phyloP scores from a whole-genome alignment of 1,284 basidiomycete genomes.

The Thelephora terrestris region DNA sequence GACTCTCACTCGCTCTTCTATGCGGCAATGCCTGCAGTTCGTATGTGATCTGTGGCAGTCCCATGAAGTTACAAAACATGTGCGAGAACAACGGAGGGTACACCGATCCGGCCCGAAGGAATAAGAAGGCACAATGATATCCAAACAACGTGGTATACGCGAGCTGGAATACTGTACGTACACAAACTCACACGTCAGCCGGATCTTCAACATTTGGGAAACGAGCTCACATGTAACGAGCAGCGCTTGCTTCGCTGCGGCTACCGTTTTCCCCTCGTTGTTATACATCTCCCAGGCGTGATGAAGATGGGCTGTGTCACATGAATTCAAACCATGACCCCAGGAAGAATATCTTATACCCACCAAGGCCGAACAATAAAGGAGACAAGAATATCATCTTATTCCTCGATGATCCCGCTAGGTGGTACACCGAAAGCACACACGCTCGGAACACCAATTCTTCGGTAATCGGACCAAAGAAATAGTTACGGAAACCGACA shows the following conservation, averaged over 20 bases:
- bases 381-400: conserved; percentile 76
- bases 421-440: conserved; percentile 63
- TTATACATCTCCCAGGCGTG: conserved; percentile 83
- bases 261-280: conserved; percentile 49
- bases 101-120: conserved; percentile 67
- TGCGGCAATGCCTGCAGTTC: conserved; percentile 25
- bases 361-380: conserved; percentile 82
- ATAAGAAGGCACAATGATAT: conserved; percentile 80
- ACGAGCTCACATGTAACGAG: conserved; percentile 45
- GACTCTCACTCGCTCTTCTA: conserved; percentile 18
- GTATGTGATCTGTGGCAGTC: conserved; percentile 50
- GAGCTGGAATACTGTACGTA: conserved; percentile 68
- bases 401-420: conserved; percentile 45
- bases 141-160: conserved; percentile 89
- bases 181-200: conserved; percentile 2
- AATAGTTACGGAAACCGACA: conserved; percentile 65
- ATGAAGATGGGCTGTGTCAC: conserved; percentile 74
- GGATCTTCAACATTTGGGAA: conserved; percentile 6
- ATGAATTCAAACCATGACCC: not conserved
- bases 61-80: conserved; percentile 92
- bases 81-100: conserved; percentile 65
- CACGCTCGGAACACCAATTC: conserved; percentile 89
- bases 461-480: conserved; percentile 82
- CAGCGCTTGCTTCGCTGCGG: conserved; percentile 54
- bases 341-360: conserved; percentile 16